A percentile compares a stretch with the other conserved stretches of the same genome.
Conservation (phyloP, 371 early-diverging fungal genomes). For the Syncephalastrum sp. region DNA sequence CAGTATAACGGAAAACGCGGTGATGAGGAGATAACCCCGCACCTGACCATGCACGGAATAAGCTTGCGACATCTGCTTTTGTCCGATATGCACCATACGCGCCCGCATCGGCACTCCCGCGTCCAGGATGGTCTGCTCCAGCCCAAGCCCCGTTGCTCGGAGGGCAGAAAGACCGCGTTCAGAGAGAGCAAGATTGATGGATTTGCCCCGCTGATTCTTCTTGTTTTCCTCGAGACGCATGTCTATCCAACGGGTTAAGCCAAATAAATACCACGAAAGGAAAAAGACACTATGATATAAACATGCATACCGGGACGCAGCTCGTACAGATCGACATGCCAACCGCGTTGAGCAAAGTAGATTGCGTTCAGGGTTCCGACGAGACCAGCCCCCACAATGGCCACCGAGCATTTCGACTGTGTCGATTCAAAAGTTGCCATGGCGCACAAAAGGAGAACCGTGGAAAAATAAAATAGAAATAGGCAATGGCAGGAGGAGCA, state of each 20-base stretch:
- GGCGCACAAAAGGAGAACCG: too few species aligned
- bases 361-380: slow-evolving; percentile 90
- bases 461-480: too few species aligned
- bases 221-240: slow-evolving; percentile 64
- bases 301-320: slow-evolving; percentile 72
- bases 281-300: not conserved
- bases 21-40: slow-evolving; percentile 6
- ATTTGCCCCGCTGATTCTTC: slow-evolving; percentile 64
- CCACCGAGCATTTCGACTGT: slow-evolving; percentile 27
- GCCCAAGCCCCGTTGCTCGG: slow-evolving; percentile 59
- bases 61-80: slow-evolving; percentile 70
- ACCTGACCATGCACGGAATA: slow-evolving; percentile 91
- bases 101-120: slow-evolving; percentile 91
- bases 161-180: slow-evolving; percentile 87
- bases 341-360: slow-evolving; percentile 91
- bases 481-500: too few species aligned
- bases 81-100: slow-evolving; percentile 83
- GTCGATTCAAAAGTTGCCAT: too few species aligned
- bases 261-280: not conserved
- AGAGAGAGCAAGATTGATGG: slow-evolving; percentile 94
- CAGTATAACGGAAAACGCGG: not conserved
- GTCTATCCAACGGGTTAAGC: slow-evolving; percentile 40
- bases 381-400: slow-evolving; percentile 91
- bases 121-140: slow-evolving; percentile 67
- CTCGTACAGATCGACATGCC: slow-evolving; percentile 88